Evolutionary conservation across 257 asterid genomes (phyloP), one percentile per base, ranked within the genome.

Genomic region (Anisodus acutangulus): DNA sequence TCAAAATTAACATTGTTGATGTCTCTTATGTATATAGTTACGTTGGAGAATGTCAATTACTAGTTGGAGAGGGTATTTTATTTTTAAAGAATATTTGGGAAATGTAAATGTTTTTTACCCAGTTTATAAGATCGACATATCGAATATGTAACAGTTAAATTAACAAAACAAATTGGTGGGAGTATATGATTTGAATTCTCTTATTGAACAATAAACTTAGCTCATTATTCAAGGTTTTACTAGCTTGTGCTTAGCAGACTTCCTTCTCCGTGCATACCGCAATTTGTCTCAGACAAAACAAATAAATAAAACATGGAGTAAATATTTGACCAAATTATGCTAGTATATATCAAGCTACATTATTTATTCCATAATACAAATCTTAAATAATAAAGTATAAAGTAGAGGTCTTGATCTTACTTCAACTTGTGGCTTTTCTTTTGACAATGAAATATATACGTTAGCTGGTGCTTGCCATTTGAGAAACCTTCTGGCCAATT

Each of bases 201-300:
- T 49, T 7, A 49, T 49, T 13, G 72, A 66, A 16, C 72, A 66
- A 49, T 49, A 7, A 8, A 3, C 3, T 49, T 2, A 43, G 47
- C 74, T 35, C 22, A 16, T 57, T 67, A 9, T 4, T 69, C 10
- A 59, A 59, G 10, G 26, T 71, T 71, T 41, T 45, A 41, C 55
- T 22, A 71, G 79, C 79, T 71, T 45, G 55, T 71, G 51, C 51
- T 39, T 16, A 69, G 53, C 78, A 13, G 78, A 22, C 78, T 47
- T 69, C 64, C 26, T 17, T 39, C 7, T 39, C 78, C 54, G 7
- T 69, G 78, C 78, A 39, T 8, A 69, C 15, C 54, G 54, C 54
- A 39, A 39, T 13, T 39, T 39, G 78, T 69, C 78, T 69, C 5
- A 7, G 26, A 16, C 54, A 39, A 16, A 15, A 3, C 53, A 69